Evolutionary conservation across 805 yeast genomes (phyloP), one percentile per base, ranked within the genome.

Genomic region (Candida sanyiensis): DNA sequence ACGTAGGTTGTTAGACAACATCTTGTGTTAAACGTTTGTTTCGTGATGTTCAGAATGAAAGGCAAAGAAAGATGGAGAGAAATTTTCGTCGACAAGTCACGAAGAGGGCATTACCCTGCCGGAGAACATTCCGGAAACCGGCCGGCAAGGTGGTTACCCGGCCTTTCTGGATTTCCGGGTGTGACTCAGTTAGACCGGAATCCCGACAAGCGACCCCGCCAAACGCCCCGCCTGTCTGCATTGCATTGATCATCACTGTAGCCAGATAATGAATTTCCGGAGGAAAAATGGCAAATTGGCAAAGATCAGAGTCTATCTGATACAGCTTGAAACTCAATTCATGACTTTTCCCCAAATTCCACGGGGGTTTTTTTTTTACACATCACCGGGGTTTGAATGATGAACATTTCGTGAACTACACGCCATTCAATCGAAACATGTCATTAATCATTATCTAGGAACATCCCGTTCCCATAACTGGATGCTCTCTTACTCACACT

Each of bases 1-100:
- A 46, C 56, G 53, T 43, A 50, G 43, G 44, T 50, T 52, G 45
- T 46, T 46, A 18, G 58, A 46, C 43, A 54, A 54, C 58, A 54
- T 54, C 43, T 41, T 50, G 35, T 17, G 23, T 24, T 29, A 29
- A 29, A 15, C 18, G 13, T 5, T 23, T 35, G 32, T 13, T 33
- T n/a, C 22, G 19, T 18, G 24, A 15, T 20, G 24, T 34, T 31
- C 18, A 12, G 13, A 30, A 23, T 26, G 18, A 24, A 36, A 24
- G 28, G 37, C 22, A 29, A 38, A 40, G 22, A 15, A 30, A 21
- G 29, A 24, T 24, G 13, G 16, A 12, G n/a, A 13, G 12, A 35
- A 35, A n/a, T 22, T 33, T 13, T 21, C 29, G 29, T 27, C 29
- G 29, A 27, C 29, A 27, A 27, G 29, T 27, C 29, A 27, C 29